phyloP scores from a whole-genome alignment of 176 grass and related monocot species.

The Ensete ventricosum region DNA sequence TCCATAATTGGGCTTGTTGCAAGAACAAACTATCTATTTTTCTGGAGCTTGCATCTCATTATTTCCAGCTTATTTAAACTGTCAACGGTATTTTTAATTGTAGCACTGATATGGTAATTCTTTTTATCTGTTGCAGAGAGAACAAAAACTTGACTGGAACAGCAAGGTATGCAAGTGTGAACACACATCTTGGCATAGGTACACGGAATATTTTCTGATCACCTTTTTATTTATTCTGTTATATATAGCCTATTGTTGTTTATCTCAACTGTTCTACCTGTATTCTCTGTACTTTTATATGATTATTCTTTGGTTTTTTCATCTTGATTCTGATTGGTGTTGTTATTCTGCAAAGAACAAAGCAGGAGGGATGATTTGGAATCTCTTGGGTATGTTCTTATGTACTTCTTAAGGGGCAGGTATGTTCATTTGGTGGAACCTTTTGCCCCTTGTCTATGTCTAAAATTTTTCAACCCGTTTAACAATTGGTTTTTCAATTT shows the following conservation, averaged over 20 bases:
- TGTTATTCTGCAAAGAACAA: conserved; percentile 56
- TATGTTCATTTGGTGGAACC: conserved; percentile 16
- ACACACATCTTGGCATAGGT: conserved; percentile 98
- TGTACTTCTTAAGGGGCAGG: conserved; percentile 98
- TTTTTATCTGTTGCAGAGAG: conserved; percentile 57
- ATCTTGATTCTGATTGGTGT: not conserved
- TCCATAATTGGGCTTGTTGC: too few relatives aligned
- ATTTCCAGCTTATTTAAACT: not conserved
- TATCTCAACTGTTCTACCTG: conserved; percentile 2
- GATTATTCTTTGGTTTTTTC: not conserved
- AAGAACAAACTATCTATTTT: not conserved
- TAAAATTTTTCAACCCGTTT: not conserved
- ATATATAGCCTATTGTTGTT: not conserved
- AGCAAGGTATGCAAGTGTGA: conserved; percentile 86
- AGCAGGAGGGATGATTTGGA: conserved; percentile 98
- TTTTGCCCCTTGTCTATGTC: not conserved
- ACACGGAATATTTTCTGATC: conserved; percentile 17
- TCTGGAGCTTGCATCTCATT: not conserved
- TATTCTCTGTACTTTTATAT: not conserved
- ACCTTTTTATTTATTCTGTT: conserved; percentile 6
- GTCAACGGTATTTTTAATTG: not conserved
- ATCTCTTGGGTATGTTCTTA: conserved; percentile 96
- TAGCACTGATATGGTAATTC: conserved; percentile 9
- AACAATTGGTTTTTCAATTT: conserved; percentile 4
- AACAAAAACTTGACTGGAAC: conserved; percentile 95